A percentile compares a stretch with the other conserved stretches of the same genome.
phyloP scores from a whole-genome alignment of 2,329 filamentous ascomycete genomes.

The Beauveria rudraprayagi region DNA sequence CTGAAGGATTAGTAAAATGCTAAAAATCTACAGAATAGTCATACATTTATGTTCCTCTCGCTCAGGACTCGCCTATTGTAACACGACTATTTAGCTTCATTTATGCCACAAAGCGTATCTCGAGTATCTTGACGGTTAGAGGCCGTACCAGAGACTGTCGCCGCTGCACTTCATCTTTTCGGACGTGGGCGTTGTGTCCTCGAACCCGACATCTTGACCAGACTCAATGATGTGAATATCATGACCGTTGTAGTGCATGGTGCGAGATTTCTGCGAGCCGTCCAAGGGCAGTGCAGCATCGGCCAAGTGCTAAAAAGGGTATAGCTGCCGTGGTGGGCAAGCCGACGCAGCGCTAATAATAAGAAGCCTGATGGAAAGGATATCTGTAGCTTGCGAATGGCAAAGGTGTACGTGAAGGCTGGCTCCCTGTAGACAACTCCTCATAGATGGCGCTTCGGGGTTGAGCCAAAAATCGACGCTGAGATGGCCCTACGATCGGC shows the following conservation, averaged over 20 bases:
- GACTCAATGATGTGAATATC: conserved; percentile 7
- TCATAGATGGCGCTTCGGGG: neutral
- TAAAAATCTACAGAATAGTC: neutral
- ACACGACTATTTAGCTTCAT: neutral
- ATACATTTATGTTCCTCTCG: conserved; percentile 33
- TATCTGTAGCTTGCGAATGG: neutral
- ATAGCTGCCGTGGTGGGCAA: neutral
- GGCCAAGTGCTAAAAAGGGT: neutral
- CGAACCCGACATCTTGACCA: conserved; percentile 2
- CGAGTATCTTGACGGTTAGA: neutral
- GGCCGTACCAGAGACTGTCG: conserved; percentile 8
- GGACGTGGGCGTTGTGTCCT: neutral
- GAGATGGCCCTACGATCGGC: neutral
- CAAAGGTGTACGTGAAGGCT: neutral
- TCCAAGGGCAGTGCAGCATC: neutral
- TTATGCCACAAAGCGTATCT: neutral
- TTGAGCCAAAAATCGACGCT: neutral
- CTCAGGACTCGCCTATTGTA: conserved; percentile 28
- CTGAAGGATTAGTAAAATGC: conserved; percentile 17
- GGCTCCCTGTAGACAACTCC: neutral
- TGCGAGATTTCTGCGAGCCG: neutral
- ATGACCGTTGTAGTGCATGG: neutral
- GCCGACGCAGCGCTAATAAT: neutral
- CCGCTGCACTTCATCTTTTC: conserved; percentile 9
- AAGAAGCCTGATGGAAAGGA: neutral